Base-by-base conservation (phyloP, 148 eudicot genomes). In the Rheum nobile region DNA sequence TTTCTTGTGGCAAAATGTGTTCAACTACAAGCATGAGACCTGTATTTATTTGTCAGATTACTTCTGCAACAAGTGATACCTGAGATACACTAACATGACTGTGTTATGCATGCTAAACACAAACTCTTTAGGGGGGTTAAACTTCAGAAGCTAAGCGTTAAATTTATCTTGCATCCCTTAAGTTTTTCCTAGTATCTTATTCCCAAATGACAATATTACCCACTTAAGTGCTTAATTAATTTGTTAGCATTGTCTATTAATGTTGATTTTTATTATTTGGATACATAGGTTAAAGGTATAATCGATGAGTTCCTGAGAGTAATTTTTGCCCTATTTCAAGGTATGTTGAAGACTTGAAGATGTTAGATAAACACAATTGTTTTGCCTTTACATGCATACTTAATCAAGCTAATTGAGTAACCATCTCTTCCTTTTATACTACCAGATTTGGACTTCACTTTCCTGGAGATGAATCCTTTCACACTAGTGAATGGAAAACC, bases 381-480 rank as follows among this genome's bases (percentile, higher is more conserved):
- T 34, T 65, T 32, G 39, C 9, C 39, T 65, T 31, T 31, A 10
- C 19, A 34, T 21, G 70, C 38, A 32, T 31, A 16, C 6, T 32
- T 65, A 14, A 31, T 16, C 19, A 65, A 65, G n/a, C 41, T 65
- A 32, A 61, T 31, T 61, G 37, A 13, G 17, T 4, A 29, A 28
- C 68, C 29, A 16, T 13, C 85, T 71, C 41, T 34, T 13, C 48
- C 73, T 10, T 71, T 8, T 22, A 26, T 26, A 0, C 34, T 71
- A 44, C 52, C 76, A 92, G 99, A 95, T 82, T 80, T 95, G 84
- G 99, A 95, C 88, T 87, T 90, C 86, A 88, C 96, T 75, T 94
- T 94, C 85, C 82, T 94, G 69, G 98, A 94, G 81, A 94, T 94
- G 98, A 94, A 94, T 76, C 98, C 98, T 72, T 94, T 94, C 84